Percentiles rank a stretch among this genome's conserved stretches.
Conservation (phyloP, 2,329 filamentous ascomycete species). For the Colletotrichum melonis region DNA sequence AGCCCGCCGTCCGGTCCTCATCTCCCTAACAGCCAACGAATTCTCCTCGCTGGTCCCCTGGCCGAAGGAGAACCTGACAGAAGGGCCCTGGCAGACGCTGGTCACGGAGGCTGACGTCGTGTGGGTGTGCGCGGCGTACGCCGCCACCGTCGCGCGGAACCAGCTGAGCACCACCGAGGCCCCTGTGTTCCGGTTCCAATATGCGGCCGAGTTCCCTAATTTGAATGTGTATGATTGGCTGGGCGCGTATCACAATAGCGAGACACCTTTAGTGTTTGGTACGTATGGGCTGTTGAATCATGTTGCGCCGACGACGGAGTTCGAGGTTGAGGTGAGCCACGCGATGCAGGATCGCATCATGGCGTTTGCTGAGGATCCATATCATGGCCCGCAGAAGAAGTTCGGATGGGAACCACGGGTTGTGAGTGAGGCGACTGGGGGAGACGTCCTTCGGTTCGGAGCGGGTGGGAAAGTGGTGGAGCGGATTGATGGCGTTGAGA, state of each 20-base stretch:
- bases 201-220: constrained; percentile 54
- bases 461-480: constrained; percentile 36
- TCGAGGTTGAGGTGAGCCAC: constrained; percentile 39
- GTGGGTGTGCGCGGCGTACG: constrained; percentile 42
- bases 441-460: constrained; percentile 30
- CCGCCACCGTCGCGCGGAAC: constrained; percentile 43
- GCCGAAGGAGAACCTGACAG: constrained; percentile 42
- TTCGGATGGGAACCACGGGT: constrained; percentile 37
- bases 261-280: constrained; percentile 52
- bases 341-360: constrained; percentile 43
- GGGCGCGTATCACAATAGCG: constrained; percentile 53
- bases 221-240: constrained; percentile 51
- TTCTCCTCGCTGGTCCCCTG: constrained; percentile 42
- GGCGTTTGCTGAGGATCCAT: constrained; percentile 42
- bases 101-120: constrained; percentile 36
- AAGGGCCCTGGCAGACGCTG: constrained; percentile 40
- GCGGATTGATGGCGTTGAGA: constrained; percentile 34
- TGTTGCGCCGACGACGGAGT: constrained; percentile 39
- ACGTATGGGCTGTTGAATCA: constrained; percentile 44
- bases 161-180: constrained; percentile 36
- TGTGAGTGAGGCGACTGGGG: constrained; percentile 37
- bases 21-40: constrained; percentile 48
- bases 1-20: constrained; percentile 43
- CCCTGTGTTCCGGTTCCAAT: constrained; percentile 52
- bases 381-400: constrained; percentile 37